Evolutionary conservation across 2,329 filamentous ascomycete genomes (phyloP), one percentile per base, ranked within the genome.

Genomic region (Didymella sp.): DNA sequence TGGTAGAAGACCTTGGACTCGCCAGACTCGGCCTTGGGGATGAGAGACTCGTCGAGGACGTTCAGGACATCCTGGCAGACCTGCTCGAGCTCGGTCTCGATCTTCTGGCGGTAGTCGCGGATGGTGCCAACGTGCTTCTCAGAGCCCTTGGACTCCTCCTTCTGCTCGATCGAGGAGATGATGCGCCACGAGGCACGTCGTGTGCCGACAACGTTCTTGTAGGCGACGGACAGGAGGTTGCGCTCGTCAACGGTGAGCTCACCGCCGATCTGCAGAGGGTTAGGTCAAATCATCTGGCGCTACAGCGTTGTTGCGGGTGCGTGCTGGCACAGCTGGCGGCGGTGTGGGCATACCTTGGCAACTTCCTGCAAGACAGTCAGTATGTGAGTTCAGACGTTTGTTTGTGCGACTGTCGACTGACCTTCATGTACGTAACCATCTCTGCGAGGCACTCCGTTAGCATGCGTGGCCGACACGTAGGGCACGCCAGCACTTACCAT

Each of bases 1-100:
- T 97, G 93, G 85, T 98, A 98, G 82, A 98, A 98, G 78, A 98
- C 94, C 89, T 97, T 98, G 80, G 92, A 96, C 86, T 98, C 94
- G 83, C 94, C 94, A 69, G 91, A 90, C 82, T 95, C 90, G 77
- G 94, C 94, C 82, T 95, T 94, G 80, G 93, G 93, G 77, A 98
- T 98, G 76, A 98, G 85, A 77, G 88, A 89, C 76, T 96, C 85
- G 79, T 97, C 93, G 68, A 98, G 86, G 71, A 98, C 94, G 74
- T 96, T 89, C 71, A 98, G 89, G 71, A 97, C 92, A 84, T 98
- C 94, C 84, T 97, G 88, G 87, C 94, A 98, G 81, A 97, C 92
- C 84, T 93, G 91, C 87, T 95, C 94, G 73, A 98, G 89, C 85
- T 98, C 94, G 74, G 84, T 85, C 87, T 98, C 94, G 76, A 98